These are phyloP conservation scores for Lactarius trivialis DNA, from an alignment of 768 basidiomycete species.

Conservation along the genomic window DNA sequence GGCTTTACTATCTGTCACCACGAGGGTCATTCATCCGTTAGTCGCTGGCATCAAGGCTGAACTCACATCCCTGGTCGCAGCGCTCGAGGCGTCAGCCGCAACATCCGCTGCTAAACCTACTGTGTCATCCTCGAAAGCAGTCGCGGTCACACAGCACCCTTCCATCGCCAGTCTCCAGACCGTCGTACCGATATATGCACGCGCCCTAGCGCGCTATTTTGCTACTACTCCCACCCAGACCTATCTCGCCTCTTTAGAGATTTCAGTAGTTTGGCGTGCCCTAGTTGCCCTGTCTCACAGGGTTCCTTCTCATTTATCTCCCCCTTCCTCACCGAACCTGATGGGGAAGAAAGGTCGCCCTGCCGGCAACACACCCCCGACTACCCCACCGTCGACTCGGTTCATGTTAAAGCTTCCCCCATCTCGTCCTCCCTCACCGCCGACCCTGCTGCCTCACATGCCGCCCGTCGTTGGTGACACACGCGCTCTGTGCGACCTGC, in stretches of 20 bases:
- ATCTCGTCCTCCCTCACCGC: conserved; percentile 64
- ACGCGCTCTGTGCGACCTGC: conserved; percentile 53
- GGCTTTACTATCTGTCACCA: conserved; percentile 60
- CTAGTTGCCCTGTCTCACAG: conserved; percentile 67
- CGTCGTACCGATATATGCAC: conserved; percentile 56
- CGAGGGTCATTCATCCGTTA: conserved; percentile 59
- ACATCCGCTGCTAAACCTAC: conserved; percentile 4
- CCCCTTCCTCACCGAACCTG: conserved; percentile 35
- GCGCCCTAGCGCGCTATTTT: conserved; percentile 51
- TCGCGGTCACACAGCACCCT: conserved; percentile 38
- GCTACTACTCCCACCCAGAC: conserved; percentile 49
- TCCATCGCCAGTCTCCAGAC: conserved; percentile 54
- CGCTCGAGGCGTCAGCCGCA: conserved; percentile 43
- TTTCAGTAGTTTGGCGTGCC: conserved; percentile 67
- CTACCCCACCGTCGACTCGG: conserved; percentile 49
- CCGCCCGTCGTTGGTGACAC: conserved; percentile 48
- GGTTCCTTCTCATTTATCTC: conserved; percentile 33
- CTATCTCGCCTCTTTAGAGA: conserved; percentile 61
- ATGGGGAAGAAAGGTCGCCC: conserved; percentile 29
- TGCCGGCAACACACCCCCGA: conserved; percentile 41
- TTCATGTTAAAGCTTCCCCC: conserved; percentile 62
- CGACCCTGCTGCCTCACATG: conserved; percentile 31
- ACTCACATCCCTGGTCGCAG: conserved; percentile 53
- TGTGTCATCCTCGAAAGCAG: not conserved
- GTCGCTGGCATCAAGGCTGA: conserved; percentile 55